Conservation (phyloP, 768 basidiomycete species). For the Amanita thiersii region DNA sequence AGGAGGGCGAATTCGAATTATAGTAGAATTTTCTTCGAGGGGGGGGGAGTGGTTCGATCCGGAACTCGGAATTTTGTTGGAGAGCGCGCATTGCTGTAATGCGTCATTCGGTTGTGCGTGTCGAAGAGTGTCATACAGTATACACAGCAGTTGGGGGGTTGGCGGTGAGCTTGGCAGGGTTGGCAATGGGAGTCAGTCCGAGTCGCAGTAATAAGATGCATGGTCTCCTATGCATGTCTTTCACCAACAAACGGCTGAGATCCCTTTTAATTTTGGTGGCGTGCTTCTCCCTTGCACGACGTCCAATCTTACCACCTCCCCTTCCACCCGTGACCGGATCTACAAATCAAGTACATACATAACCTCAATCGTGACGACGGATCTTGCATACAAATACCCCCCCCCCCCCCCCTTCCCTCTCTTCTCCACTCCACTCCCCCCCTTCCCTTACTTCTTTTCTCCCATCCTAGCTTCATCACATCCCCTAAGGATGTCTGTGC, state of each 20-base stretch:
- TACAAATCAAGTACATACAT: neutral
- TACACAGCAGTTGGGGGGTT: neutral
- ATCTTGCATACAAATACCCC: slow-evolving; percentile 1
- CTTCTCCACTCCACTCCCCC: neutral
- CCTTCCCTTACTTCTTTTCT: neutral
- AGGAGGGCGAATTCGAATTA: too few species aligned
- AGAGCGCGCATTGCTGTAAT: too few species aligned
- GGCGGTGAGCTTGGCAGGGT: neutral
- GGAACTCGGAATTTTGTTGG: too few species aligned
- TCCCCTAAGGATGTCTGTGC: neutral
- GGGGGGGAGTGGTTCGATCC: too few species aligned
- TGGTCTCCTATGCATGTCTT: neutral
- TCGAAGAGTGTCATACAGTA: neutral
- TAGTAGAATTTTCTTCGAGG: too few species aligned
- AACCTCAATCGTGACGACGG: neutral
- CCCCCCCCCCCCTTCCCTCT: neutral
- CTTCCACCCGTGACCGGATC: neutral
- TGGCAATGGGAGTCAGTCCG: neutral
- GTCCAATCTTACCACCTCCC: too few species aligned
- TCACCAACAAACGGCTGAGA: neutral
- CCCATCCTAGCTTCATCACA: neutral
- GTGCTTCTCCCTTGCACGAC: too few species aligned
- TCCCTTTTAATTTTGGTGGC: neutral
- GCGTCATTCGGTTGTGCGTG: neutral
- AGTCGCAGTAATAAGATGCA: neutral